These are phyloP conservation scores for Escovopsis sp. DNA, from an alignment of 2,329 filamentous ascomycete genomes.

Conservation along the genomic window DNA sequence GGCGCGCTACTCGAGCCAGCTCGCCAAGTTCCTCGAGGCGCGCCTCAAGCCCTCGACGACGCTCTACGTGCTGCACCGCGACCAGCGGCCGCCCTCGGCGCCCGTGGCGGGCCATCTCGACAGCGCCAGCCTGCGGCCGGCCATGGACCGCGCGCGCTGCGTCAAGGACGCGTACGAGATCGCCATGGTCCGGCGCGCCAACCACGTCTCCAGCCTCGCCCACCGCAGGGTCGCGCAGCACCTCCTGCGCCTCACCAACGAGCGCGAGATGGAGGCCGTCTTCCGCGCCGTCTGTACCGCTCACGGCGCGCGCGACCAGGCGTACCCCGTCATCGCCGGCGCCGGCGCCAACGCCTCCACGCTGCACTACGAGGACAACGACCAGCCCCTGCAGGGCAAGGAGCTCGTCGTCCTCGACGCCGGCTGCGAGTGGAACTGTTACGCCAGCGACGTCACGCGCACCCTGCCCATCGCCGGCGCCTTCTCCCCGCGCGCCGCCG, in stretches of 20 bases:
- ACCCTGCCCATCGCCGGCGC: conserved; percentile 63
- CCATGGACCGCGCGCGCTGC: conserved; percentile 68
- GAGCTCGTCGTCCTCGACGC: conserved; percentile 76
- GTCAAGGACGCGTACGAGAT: conserved; percentile 82
- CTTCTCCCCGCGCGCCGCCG: conserved; percentile 53
- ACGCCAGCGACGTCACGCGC: conserved; percentile 81
- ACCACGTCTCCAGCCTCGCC: conserved; percentile 61
- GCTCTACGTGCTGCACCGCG: conserved; percentile 31
- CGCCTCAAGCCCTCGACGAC: conserved; percentile 24
- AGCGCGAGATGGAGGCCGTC: conserved; percentile 69
- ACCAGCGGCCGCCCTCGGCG: conserved; percentile 20
- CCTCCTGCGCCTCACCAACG: conserved; percentile 51
- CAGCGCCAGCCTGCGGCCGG: conserved; percentile 40
- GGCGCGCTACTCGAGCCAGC: conserved; percentile 45
- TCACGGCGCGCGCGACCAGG: conserved; percentile 58
- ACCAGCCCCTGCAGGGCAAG: conserved; percentile 52
- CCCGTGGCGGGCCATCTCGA: conserved; percentile 24
- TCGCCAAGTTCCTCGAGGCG: conserved; percentile 30
- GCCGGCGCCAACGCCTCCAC: conserved; percentile 70
- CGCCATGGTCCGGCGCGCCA: conserved; percentile 65
- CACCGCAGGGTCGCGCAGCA: conserved; percentile 58
- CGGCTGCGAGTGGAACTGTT: conserved; percentile 70
- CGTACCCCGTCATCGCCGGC: conserved; percentile 82
- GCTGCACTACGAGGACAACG: conserved; percentile 74
- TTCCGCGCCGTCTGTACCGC: conserved; percentile 62